Evolutionary conservation across 2,329 filamentous ascomycete species (phyloP).

Genomic region (Apiospora pterosperma): DNA sequence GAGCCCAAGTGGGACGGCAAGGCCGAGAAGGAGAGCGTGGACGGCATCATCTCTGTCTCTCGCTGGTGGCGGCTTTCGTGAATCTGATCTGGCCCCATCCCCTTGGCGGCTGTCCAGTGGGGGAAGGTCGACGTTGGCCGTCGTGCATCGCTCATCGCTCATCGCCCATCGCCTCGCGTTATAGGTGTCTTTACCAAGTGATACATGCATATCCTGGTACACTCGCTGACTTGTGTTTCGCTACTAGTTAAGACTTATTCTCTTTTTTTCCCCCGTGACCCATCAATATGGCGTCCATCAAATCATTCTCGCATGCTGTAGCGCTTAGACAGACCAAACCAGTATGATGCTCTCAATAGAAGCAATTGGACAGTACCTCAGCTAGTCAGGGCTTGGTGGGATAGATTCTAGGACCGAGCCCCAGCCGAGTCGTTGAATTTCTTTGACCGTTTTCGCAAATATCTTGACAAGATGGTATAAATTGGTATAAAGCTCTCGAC

Average conservation of each 20-base stretch:
- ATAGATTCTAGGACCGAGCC: constrained; percentile 15
- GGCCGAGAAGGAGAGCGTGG: constrained; percentile 49
- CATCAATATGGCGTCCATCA: neutral
- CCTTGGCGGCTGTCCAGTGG: constrained; percentile 52
- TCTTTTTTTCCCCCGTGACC: no score
- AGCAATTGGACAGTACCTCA: neutral
- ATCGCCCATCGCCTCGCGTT: constrained; percentile 44
- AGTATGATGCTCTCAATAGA: neutral
- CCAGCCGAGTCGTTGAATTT: neutral
- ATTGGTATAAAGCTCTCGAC: no score
- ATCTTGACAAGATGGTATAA: no score
- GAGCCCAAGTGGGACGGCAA: constrained; percentile 53
- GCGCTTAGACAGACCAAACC: neutral
- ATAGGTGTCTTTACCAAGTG: constrained; percentile 52
- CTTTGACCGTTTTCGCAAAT: neutral
- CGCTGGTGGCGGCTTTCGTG: constrained; percentile 31
- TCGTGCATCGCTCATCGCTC: constrained; percentile 32
- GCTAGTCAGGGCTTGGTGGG: constrained; percentile 18
- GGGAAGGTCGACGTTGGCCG: constrained; percentile 43
- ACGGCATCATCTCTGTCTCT: constrained; percentile 55
- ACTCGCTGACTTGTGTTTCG: neutral
- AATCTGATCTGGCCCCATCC: constrained; percentile 51
- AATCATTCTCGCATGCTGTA: neutral
- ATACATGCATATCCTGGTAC: neutral
- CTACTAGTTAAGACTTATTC: no score